Percentiles rank a stretch among this genome's conserved stretches.
Conservation (phyloP, 2,329 filamentous ascomycete genomes). For the Hymenoscyphus occultus region DNA sequence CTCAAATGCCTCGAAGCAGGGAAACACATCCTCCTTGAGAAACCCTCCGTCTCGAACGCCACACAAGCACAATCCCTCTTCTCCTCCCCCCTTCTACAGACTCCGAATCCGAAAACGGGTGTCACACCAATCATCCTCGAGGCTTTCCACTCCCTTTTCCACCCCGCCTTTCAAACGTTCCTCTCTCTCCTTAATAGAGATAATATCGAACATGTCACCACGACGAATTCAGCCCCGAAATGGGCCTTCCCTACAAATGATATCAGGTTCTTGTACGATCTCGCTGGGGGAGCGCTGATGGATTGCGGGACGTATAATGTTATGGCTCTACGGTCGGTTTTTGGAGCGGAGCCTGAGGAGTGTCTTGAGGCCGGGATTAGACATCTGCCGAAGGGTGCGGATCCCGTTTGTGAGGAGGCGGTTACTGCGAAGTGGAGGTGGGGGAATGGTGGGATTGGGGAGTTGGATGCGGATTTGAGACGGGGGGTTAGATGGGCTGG, state of each 20-base stretch:
- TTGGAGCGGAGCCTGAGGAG: conserved; percentile 40
- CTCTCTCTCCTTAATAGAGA: conserved; percentile 39
- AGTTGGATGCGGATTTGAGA: conserved; percentile 34
- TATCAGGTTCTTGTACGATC: conserved; percentile 44
- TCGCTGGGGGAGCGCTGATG: conserved; percentile 38
- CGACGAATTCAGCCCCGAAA: conserved; percentile 35
- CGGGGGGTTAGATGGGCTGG: conserved; percentile 16
- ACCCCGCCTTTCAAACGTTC: conserved; percentile 47
- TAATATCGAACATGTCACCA: conserved; percentile 39
- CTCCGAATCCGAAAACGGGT: conserved; percentile 14
- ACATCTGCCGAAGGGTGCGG: conserved; percentile 31
- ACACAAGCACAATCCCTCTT: conserved; percentile 47
- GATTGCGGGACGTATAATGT: conserved; percentile 44
- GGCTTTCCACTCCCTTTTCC: conserved; percentile 51
- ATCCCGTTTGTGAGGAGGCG: conserved; percentile 37
- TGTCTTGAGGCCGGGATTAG: conserved; percentile 38
- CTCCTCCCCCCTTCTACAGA: conserved; percentile 36
- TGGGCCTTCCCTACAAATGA: conserved; percentile 39
- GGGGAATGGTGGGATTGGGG: conserved; percentile 40
- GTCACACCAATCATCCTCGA: conserved; percentile 49
- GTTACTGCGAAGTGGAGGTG: conserved; percentile 41
- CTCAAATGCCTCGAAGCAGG: conserved; percentile 46
- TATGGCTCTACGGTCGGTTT: conserved; percentile 40
- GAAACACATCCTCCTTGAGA: conserved; percentile 56
- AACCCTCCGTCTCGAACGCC: conserved; percentile 48